Evolutionary conservation across 495 filamentous ascomycete genomes (phyloP), one percentile per base, ranked within the genome.

Genomic region (Penicillium lagena): DNA sequence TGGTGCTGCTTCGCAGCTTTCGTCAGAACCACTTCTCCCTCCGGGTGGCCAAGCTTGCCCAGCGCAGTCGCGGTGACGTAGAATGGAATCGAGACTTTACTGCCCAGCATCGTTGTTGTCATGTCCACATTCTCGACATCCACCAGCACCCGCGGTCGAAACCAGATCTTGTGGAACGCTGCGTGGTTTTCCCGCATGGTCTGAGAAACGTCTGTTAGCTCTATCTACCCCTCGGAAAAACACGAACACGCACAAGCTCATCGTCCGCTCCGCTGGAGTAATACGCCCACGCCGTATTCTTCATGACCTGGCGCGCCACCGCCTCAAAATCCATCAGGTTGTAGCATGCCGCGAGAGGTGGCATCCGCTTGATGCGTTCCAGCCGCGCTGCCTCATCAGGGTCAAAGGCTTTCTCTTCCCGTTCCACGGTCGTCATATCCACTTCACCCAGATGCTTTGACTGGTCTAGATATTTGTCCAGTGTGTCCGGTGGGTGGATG

Each of bases 111-210:
- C 0, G 81, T 93, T 9, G 89, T 95, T 14, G 76, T 76, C 51
- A 87, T 78, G 59, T 96, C 89, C 40, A 98, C 78, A 17, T 88
- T 76, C 55, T 88, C 85, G 17, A 97, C 91, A 51, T 97, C 81
- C 32, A 90, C 80, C 13, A 97, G 76, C 42, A 96, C 70, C 36
- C 80, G 79, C 2, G 91, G 91, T 12, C 90, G 80, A 71, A 97
- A 97, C 91, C 91, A 97, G 66, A 97, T 90, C 56, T 91, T 90
- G 69, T 97, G 91, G 71, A 84, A 98, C 27, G 94, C 93, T 9
- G 82, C 79, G 70, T 95, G 91, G 68, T 98, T 98, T 68, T 98
- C 94, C 40, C 93, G 82, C 78, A 98, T 77, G 1, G 93, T 97
- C 89, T 95, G 49, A n/a, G 9, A 22, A 22, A 22, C 22, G 22